A percentile compares a stretch with the other conserved stretches of the same genome.
Evolutionary conservation across 345 rosid genomes (phyloP).

Genomic region (Barbarea vulgaris): DNA sequence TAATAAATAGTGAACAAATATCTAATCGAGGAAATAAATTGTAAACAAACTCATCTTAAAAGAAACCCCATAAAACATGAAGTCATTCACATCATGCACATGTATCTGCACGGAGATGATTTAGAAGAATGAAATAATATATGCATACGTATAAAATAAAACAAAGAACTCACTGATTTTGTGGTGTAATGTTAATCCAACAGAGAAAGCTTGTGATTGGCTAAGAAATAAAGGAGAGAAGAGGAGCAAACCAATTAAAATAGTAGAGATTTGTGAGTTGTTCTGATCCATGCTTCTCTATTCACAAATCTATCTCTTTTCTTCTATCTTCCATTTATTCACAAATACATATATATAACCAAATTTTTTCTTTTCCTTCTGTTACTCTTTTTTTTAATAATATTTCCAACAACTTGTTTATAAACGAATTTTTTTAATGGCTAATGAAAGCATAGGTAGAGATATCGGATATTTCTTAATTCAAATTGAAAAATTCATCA

Average conservation of each 20-base stretch:
- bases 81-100: no score
- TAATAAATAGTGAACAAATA: not conserved
- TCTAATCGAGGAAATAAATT: not conserved
- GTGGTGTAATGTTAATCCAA: not conserved
- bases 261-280: not conserved
- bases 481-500: no score
- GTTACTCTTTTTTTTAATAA: no score
- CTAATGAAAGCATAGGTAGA: no score
- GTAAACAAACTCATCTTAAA: no score
- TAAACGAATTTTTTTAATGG: no score
- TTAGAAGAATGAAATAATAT: not conserved
- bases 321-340: not conserved
- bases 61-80: no score
- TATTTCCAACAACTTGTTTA: no score
- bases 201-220: constrained; percentile 22
- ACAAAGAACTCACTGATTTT: constrained; percentile 13
- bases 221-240: not conserved
- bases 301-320: not conserved
- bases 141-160: not conserved
- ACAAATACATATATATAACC: no score
- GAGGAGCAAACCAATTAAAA: not conserved
- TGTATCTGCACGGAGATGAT: not conserved
- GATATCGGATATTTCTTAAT: no score
- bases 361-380: not conserved
- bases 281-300: not conserved